These are phyloP conservation scores for Kwoniella sp. DNA, from an alignment of 768 basidiomycete genomes.

Conservation along the genomic window DNA sequence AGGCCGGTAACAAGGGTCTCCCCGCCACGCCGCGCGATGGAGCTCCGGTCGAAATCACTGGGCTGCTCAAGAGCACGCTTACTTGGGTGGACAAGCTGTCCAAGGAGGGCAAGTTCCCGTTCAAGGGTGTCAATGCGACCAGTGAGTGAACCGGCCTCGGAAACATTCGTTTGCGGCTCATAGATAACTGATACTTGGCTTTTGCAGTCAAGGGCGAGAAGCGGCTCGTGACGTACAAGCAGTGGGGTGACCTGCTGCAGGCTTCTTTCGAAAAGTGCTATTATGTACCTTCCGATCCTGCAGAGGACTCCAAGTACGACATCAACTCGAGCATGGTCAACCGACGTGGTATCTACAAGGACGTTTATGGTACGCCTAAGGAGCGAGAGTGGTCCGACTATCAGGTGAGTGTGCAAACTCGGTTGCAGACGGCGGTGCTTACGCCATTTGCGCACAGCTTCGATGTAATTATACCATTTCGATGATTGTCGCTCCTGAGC, in stretches of 20 bases:
- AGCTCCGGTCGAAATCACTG: slow-evolving; percentile 91
- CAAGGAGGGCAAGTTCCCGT: slow-evolving; percentile 68
- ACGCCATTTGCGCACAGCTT: slow-evolving; percentile 52
- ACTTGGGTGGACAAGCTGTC: slow-evolving; percentile 77
- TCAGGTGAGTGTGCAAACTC: slow-evolving; percentile 54
- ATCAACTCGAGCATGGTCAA: slow-evolving; percentile 69
- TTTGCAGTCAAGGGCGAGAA: slow-evolving; percentile 64
- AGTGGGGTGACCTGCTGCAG: slow-evolving; percentile 84
- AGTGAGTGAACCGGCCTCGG: slow-evolving; percentile 57
- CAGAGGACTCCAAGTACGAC: slow-evolving; percentile 66
- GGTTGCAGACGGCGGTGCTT: not conserved
- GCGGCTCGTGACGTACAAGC: slow-evolving; percentile 73
- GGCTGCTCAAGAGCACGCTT: slow-evolving; percentile 84
- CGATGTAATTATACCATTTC: slow-evolving; percentile 90
- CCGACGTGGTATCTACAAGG: slow-evolving; percentile 96
- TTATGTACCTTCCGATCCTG: slow-evolving; percentile 78
- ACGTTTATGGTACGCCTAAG: slow-evolving; percentile 82
- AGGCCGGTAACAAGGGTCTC: slow-evolving; percentile 86
- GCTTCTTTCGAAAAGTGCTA: slow-evolving; percentile 82
- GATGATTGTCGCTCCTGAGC: slow-evolving; percentile 93
- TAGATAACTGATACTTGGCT: not conserved
- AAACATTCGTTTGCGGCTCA: no score
- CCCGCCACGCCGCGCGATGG: slow-evolving; percentile 97
- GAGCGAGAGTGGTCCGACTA: slow-evolving; percentile 96
- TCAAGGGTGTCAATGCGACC: slow-evolving; percentile 76